Percentiles rank a stretch among this genome's conserved stretches.
Evolutionary conservation across 208 protist species (phyloP).

Genomic region (Crithidia fasciculata): DNA sequence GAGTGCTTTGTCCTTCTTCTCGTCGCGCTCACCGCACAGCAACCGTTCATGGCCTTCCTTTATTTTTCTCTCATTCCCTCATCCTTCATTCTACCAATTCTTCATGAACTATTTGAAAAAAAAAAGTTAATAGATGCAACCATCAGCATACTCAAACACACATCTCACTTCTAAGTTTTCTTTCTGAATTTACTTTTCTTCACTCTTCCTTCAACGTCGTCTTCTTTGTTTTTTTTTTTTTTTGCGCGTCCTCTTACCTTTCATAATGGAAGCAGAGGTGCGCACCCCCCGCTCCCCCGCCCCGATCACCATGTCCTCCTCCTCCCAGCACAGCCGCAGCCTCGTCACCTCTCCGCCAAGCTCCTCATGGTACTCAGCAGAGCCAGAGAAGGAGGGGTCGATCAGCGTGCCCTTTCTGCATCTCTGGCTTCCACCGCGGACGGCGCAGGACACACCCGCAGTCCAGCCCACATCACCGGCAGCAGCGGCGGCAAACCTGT

Average conservation of each 20-base stretch:
- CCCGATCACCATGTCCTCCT: neutral
- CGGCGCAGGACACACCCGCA: neutral
- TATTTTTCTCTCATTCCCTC: no score
- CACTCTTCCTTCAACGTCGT: neutral
- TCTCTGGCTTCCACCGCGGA: constrained; percentile 9
- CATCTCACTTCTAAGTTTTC: no score
- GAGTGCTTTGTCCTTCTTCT: no score
- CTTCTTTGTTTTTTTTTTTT: neutral
- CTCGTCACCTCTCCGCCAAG: neutral
- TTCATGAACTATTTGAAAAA: no score
- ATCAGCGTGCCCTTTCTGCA: constrained; percentile 9
- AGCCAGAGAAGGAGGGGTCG: neutral
- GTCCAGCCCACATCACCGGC: neutral
- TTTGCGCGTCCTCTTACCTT: neutral
- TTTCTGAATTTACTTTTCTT: neutral
- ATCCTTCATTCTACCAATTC: no score
- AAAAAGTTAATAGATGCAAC: no score
- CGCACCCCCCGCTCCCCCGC: neutral
- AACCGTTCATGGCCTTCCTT: no score
- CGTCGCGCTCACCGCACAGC: no score
- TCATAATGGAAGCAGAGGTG: neutral
- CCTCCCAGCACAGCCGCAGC: neutral
- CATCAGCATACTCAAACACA: no score
- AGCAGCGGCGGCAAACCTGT: neutral
- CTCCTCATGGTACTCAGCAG: neutral